A percentile compares a stretch with the other conserved stretches of the same genome.
These are phyloP conservation scores for Cyberlindnera xishuangbannaensis DNA, from an alignment of 805 yeast species.

Conservation along the genomic window DNA sequence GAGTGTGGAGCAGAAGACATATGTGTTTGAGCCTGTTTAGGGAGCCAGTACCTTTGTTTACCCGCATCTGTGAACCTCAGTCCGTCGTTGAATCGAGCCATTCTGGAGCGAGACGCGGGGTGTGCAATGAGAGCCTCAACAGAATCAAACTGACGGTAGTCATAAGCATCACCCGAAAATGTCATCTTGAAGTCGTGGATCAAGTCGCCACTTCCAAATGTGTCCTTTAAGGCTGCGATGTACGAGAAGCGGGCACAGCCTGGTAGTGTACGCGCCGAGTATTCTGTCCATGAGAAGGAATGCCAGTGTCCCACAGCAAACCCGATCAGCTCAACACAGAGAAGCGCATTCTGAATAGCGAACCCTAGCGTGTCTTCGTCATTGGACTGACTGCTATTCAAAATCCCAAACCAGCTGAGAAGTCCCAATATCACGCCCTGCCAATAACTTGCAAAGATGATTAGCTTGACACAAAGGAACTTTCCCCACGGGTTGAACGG, in stretches of 20 bases:
- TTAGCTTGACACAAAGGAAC: slow-evolving; percentile 86
- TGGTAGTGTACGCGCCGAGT: slow-evolving; percentile 53
- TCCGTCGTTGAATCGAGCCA: slow-evolving; percentile 76
- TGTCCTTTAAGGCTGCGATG: slow-evolving; percentile 65
- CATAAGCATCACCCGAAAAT: slow-evolving; percentile 64
- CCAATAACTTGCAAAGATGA: slow-evolving; percentile 98
- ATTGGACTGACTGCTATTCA: slow-evolving; percentile 30
- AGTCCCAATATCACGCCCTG: slow-evolving; percentile 61
- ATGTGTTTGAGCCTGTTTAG: slow-evolving; percentile 9
- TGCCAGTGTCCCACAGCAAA: slow-evolving; percentile 87
- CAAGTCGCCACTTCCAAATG: slow-evolving; percentile 72
- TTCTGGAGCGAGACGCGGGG: slow-evolving; percentile 56
- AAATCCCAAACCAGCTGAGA: slow-evolving; percentile 41
- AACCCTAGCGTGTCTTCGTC: slow-evolving; percentile 38
- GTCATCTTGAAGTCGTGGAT: slow-evolving; percentile 70
- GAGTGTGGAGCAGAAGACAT: slow-evolving; percentile 4
- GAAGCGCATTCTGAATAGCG: slow-evolving; percentile 67
- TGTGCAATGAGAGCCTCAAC: slow-evolving; percentile 65
- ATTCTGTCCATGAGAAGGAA: slow-evolving; percentile 77
- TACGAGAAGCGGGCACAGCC: slow-evolving; percentile 63
- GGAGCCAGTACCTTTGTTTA: slow-evolving; percentile 70
- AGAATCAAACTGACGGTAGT: slow-evolving; percentile 78
- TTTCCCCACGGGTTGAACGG: slow-evolving; percentile 88
- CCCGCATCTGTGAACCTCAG: slow-evolving; percentile 77
- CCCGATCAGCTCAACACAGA: slow-evolving; percentile 78